Evolutionary conservation across 164 flowering plant species (phyloP).

Genomic region (Nymphaea colorata): DNA sequence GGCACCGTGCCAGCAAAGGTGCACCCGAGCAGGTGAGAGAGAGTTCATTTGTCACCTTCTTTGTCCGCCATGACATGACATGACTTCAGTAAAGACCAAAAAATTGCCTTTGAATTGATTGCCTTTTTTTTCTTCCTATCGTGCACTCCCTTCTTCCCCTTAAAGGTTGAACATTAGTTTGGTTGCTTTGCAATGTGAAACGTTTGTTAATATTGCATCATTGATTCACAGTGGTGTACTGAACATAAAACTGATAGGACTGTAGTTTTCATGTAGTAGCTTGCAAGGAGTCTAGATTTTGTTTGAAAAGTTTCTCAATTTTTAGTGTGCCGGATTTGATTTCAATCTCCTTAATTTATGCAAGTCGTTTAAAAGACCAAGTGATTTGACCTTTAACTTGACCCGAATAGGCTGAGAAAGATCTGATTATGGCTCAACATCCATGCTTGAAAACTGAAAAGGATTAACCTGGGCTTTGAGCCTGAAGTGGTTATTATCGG

Average conservation of each 20-base stretch:
- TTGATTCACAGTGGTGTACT: background rate
- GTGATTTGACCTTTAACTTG: too few relatives aligned
- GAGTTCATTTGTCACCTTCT: background rate
- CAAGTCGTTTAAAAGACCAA: too few relatives aligned
- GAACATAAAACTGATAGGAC: background rate
- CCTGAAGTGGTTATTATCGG: too few relatives aligned
- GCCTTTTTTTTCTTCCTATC: background rate
- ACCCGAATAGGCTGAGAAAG: too few relatives aligned
- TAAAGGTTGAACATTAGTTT: background rate
- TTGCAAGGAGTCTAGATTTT: too few relatives aligned
- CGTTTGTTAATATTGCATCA: background rate
- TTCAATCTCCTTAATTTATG: too few relatives aligned
- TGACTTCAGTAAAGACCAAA: background rate
- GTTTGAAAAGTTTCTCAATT: too few relatives aligned
- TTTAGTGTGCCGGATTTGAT: too few relatives aligned
- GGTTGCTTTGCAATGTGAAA: background rate
- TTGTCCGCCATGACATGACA: background rate
- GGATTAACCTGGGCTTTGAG: too few relatives aligned
- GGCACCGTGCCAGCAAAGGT: slow-evolving; percentile 37
- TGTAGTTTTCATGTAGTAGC: too few relatives aligned
- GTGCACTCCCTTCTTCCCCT: background rate
- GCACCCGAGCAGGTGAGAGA: slow-evolving; percentile 29
- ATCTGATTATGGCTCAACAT: too few relatives aligned
- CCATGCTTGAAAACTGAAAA: too few relatives aligned
- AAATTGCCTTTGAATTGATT: background rate